Evolutionary conservation across 305 asterid species (phyloP).

Genomic region (Solanum hybrid): DNA sequence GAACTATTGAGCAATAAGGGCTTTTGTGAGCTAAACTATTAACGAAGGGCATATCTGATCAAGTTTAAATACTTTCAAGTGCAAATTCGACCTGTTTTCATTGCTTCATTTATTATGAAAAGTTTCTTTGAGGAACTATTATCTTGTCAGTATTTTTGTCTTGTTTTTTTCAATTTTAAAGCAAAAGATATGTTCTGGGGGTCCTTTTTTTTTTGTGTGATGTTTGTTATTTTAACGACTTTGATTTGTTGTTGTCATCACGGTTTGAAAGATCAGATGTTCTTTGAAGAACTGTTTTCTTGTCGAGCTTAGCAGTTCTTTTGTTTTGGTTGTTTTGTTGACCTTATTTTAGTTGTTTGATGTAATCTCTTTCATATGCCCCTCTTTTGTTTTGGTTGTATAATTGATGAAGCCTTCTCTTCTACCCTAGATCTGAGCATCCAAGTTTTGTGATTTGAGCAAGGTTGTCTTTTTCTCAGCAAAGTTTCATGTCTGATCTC

Average conservation of each 20-base stretch:
- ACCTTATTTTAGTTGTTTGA: background rate
- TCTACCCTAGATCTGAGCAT: slow-evolving; percentile 28
- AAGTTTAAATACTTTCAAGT: background rate
- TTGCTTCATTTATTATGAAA: background rate
- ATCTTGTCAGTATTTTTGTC: background rate
- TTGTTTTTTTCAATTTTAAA: background rate
- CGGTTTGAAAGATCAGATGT: background rate
- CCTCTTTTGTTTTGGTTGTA: background rate
- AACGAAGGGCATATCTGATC: background rate
- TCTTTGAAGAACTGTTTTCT: background rate
- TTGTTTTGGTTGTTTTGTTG: no score
- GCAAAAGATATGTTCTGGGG: background rate
- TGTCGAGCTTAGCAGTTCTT: background rate
- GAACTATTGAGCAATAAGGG: background rate
- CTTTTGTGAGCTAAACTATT: background rate
- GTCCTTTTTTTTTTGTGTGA: background rate
- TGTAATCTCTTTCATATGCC: background rate
- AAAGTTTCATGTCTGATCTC: slow-evolving; percentile 60
- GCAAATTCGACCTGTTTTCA: background rate
- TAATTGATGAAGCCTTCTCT: background rate
- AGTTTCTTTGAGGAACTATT: background rate
- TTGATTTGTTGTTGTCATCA: background rate
- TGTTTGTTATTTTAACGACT: background rate
- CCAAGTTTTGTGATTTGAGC: slow-evolving; percentile 15
- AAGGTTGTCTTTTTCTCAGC: slow-evolving; percentile 18